Evolutionary conservation across 306 rosid species (phyloP), one percentile per base, ranked within the genome.

Genomic region (Lathyrus sativus): DNA sequence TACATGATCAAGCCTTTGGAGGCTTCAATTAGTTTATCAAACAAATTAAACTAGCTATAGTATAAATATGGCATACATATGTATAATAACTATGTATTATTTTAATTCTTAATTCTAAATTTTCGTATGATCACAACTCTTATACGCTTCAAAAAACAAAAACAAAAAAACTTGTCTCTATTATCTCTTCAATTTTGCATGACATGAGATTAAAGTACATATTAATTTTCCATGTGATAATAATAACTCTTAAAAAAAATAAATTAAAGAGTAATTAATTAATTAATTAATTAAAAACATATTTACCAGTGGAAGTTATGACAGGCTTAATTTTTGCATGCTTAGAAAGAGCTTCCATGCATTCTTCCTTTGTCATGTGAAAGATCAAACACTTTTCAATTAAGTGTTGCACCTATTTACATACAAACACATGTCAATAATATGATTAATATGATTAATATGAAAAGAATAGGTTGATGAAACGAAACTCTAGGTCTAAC

Each of bases 311-410:
- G 49, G 97, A 85, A 26, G 99, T 93, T 85, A 93, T 87, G 74
- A 93, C 86, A 3, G 96, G 95, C 14, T 65, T 77, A 71, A 93
- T 88, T 42, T 88, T 77, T 74, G 97, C 99, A 69, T 93, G 92
- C 75, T 88, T 93, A 24, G 90, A 83, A 29, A 93, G 97, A 62
- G 96, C 96, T 73, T 90, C 99, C 88, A 85, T 84, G 89, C 99
- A 93, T 71, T 90, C 92, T 35, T 93, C 95, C 82, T 85, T 88
- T 15, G 84, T 83, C 99, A 93, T 86, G 59, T 78, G 83, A 79
- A 86, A 90, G 77, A 81, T 88, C 84, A 93, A 68, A 72, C 99
- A 93, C 89, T 88, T 93, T 81, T 93, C 99, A 49, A 93, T 93
- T 80, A 93, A 74, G 83, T 90, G 92, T 39, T 93, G 99, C 69